These are phyloP conservation scores for Cadophora luteo-olivacea DNA, from an alignment of 2,329 filamentous ascomycete genomes.

Conservation along the genomic window DNA sequence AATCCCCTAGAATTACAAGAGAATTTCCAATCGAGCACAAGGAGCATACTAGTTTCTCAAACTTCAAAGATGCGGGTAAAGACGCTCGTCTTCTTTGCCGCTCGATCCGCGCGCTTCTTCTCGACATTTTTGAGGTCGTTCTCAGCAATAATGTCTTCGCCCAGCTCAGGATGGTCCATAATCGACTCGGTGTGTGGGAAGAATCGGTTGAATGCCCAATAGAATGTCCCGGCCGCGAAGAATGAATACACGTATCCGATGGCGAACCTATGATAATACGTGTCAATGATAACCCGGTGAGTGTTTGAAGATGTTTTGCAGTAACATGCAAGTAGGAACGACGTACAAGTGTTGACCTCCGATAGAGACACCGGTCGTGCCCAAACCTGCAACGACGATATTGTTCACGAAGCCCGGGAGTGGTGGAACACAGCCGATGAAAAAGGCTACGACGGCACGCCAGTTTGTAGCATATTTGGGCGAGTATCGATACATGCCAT, in stretches of 20 bases:
- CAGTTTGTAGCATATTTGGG: conserved; percentile 29
- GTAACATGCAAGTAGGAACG: conserved; percentile 7
- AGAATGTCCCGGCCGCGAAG: conserved; percentile 28
- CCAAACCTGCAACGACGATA: conserved; percentile 25
- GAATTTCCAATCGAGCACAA: not conserved
- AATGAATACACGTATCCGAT: conserved; percentile 33
- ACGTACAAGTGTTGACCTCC: conserved; percentile 32
- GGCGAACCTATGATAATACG: conserved; percentile 18
- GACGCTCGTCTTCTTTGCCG: conserved; percentile 19
- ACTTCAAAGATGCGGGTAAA: conserved; percentile 25
- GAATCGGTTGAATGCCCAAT: conserved; percentile 29
- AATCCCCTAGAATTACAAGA: not conserved
- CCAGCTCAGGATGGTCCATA: conserved; percentile 32
- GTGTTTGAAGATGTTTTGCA: not conserved
- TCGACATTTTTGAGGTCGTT: conserved; percentile 31
- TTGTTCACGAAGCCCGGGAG: conserved; percentile 36
- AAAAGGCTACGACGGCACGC: conserved; percentile 30
- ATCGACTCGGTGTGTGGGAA: conserved; percentile 29
- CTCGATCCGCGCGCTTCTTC: conserved; percentile 18
- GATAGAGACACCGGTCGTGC: conserved; percentile 24
- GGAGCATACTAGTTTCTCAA: not conserved
- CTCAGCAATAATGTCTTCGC: conserved; percentile 30
- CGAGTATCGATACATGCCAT: conserved; percentile 32
- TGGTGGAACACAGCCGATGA: conserved; percentile 41
- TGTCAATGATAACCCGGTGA: conserved; percentile 1